Conservation (phyloP, 768 basidiomycete species). For the Lactifluus piperatus region DNA sequence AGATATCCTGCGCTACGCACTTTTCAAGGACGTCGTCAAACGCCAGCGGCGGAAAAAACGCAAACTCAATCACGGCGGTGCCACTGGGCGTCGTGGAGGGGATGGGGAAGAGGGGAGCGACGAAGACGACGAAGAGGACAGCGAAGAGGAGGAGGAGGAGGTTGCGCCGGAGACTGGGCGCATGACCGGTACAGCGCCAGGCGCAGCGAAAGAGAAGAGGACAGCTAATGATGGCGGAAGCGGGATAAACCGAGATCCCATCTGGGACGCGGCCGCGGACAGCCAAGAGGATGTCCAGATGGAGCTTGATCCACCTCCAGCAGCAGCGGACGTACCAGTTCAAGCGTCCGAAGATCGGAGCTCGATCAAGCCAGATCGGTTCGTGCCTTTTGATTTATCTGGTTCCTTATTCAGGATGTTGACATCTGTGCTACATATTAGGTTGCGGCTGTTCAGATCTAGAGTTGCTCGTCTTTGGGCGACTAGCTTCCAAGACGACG, state of each 20-base stretch:
- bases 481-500: constrained; percentile 61
- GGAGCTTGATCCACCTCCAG: constrained; percentile 39
- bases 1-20: constrained; percentile 90
- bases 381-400: constrained; percentile 24
- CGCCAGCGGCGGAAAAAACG: constrained; percentile 74
- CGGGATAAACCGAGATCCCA: constrained; percentile 40
- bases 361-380: constrained; percentile 52
- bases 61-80: constrained; percentile 67
- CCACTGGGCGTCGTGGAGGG: constrained; percentile 26
- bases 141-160: constrained; percentile 43
- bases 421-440: constrained; percentile 25
- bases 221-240: constrained; percentile 15
- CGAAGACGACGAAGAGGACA: constrained; percentile 35
- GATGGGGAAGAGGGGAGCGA: constrained; percentile 40
- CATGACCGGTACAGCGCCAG: constrained; percentile 39
- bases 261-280: constrained; percentile 50
- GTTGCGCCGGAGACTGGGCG: constrained; percentile 36
- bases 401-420: background rate
- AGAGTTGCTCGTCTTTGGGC: constrained; percentile 67
- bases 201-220: constrained; percentile 18
- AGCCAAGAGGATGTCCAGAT: constrained; percentile 54
- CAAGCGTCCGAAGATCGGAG: constrained; percentile 33
- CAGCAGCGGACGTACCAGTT: constrained; percentile 23
- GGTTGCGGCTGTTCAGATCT: constrained; percentile 72
- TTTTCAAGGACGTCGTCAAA: constrained; percentile 95